A percentile compares a stretch with the other conserved stretches of the same genome.
These are phyloP conservation scores for Apiotrichum gracile DNA, from an alignment of 1,284 basidiomycete species.

Conservation along the genomic window DNA sequence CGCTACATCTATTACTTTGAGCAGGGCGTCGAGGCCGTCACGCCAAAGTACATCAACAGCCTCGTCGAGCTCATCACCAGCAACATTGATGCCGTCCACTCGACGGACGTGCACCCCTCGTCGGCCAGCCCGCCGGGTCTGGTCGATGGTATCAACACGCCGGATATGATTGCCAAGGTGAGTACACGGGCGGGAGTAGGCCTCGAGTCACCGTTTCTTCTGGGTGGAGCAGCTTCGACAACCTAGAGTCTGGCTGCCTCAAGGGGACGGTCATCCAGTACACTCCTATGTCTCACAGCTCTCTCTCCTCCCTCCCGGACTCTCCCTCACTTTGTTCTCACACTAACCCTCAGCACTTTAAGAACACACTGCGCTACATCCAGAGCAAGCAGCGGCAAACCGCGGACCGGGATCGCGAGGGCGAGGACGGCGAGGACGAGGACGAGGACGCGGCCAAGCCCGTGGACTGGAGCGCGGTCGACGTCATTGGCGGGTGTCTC, in stretches of 20 bases:
- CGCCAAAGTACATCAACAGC: conserved; percentile 88
- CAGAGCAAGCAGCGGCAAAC: conserved; percentile 43
- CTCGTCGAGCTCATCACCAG: conserved; percentile 87
- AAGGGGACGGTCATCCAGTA: too few relatives aligned
- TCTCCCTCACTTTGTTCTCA: too few relatives aligned
- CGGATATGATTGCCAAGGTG: conserved; percentile 69
- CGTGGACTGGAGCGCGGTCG: conserved; percentile 70
- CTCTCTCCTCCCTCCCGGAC: too few relatives aligned
- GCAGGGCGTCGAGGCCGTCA: conserved; percentile 79
- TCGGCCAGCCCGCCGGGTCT: conserved; percentile 72
- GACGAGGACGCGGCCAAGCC: conserved; percentile 43
- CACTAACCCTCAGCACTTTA: conserved; percentile 73
- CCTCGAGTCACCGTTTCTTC: too few relatives aligned
- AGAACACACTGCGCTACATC: conserved; percentile 80
- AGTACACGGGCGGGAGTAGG: conserved; percentile 9
- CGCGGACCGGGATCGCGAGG: conserved; percentile 13
- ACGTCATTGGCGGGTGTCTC: conserved; percentile 72
- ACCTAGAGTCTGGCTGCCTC: too few relatives aligned
- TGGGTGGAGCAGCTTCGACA: too few relatives aligned
- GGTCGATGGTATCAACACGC: conserved; percentile 81
- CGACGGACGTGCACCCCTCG: conserved; percentile 75
- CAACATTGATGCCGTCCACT: conserved; percentile 79
- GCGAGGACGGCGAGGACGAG: conserved; percentile 5
- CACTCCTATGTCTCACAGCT: too few relatives aligned
- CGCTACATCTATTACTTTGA: conserved; percentile 90